Evolutionary conservation across 192 early-diverging fungal genomes (phyloP).

Genomic region (Phlyctochytrium arcticum): DNA sequence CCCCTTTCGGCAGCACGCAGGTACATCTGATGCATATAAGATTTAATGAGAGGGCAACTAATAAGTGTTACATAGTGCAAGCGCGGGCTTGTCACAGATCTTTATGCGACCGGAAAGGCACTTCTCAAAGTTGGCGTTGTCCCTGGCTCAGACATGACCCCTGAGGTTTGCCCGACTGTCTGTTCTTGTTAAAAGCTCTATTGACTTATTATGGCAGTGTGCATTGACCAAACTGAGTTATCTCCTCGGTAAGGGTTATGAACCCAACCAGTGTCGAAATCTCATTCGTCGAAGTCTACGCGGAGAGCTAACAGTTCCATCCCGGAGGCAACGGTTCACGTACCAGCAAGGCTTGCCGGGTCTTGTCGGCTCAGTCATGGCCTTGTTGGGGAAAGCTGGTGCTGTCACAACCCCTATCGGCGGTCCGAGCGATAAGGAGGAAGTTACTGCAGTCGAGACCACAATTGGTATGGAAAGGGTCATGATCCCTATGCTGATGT

Average conservation of each 20-base stretch:
- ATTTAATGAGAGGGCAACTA: too few species aligned
- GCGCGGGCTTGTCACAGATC: slow-evolving; percentile 81
- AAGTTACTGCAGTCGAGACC: background rate
- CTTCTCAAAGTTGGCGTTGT: slow-evolving; percentile 76
- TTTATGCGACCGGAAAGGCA: slow-evolving; percentile 87
- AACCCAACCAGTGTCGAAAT: slow-evolving; percentile 68
- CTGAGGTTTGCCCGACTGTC: slow-evolving; percentile 55
- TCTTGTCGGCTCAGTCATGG: slow-evolving; percentile 22
- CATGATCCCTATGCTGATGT: slow-evolving; percentile 78
- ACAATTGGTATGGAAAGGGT: slow-evolving; percentile 56
- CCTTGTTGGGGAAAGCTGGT: slow-evolving; percentile 10
- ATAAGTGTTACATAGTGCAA: too few species aligned
- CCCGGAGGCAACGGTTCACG: slow-evolving; percentile 61
- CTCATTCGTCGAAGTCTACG: slow-evolving; percentile 82
- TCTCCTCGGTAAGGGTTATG: slow-evolving; percentile 68
- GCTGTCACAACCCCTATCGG: background rate
- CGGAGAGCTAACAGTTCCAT: slow-evolving; percentile 84
- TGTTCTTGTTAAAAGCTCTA: too few species aligned
- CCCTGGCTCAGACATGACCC: slow-evolving; percentile 89
- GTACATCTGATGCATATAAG: too few species aligned
- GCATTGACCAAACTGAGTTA: slow-evolving; percentile 95
- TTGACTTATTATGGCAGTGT: slow-evolving; percentile 58
- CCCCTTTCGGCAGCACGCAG: too few species aligned
- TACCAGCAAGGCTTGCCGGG: slow-evolving; percentile 58
- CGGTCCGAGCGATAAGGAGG: background rate